Percentiles rank a stretch among this genome's conserved stretches.
These are phyloP conservation scores for Uronychia binucleata DNA, from an alignment of 73 alveolate species.

Conservation along the genomic window DNA sequence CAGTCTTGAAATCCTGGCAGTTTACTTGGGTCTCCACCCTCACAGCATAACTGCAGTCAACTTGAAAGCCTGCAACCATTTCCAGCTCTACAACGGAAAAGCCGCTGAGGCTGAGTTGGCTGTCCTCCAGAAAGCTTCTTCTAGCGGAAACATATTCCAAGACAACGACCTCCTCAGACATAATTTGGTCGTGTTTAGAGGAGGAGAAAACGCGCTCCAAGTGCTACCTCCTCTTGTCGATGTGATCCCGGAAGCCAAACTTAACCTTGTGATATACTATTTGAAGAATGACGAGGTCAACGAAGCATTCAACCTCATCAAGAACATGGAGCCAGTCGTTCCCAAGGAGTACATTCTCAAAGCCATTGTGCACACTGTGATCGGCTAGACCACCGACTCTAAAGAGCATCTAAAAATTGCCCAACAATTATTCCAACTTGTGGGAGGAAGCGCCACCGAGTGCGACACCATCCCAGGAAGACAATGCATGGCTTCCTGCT, in stretches of 20 bases:
- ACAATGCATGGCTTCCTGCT: slow-evolving; percentile 98
- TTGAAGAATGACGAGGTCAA: slow-evolving; percentile 88
- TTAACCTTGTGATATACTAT: slow-evolving; percentile 94
- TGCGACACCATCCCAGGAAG: slow-evolving; percentile 99
- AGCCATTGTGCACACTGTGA: slow-evolving; percentile 97
- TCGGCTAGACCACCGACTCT: slow-evolving; percentile 93
- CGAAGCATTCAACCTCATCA: slow-evolving; percentile 95
- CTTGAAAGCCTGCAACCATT: slow-evolving; percentile 98
- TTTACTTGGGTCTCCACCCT: slow-evolving; percentile 81
- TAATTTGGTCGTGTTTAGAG: slow-evolving; percentile 96
- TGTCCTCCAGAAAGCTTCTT: slow-evolving; percentile 77
- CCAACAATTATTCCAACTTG: slow-evolving; percentile 92
- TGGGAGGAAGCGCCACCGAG: slow-evolving; percentile 97
- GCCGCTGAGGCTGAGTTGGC: slow-evolving; percentile 97
- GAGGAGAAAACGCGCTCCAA: slow-evolving; percentile 96
- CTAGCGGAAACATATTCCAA: slow-evolving; percentile 94
- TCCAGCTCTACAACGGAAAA: slow-evolving; percentile 94
- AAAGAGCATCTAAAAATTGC: slow-evolving; percentile 95
- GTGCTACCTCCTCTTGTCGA: slow-evolving; percentile 96
- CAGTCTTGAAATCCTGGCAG: slow-evolving; percentile 90
- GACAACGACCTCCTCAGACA: slow-evolving; percentile 97
- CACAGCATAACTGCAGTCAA: slow-evolving; percentile 92
- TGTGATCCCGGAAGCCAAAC: slow-evolving; percentile 97
- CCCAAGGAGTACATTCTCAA: slow-evolving; percentile 96
- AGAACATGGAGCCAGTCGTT: slow-evolving; percentile 96